phyloP scores from a whole-genome alignment of 2,329 filamentous ascomycete genomes.

The Hortaea werneckii region DNA sequence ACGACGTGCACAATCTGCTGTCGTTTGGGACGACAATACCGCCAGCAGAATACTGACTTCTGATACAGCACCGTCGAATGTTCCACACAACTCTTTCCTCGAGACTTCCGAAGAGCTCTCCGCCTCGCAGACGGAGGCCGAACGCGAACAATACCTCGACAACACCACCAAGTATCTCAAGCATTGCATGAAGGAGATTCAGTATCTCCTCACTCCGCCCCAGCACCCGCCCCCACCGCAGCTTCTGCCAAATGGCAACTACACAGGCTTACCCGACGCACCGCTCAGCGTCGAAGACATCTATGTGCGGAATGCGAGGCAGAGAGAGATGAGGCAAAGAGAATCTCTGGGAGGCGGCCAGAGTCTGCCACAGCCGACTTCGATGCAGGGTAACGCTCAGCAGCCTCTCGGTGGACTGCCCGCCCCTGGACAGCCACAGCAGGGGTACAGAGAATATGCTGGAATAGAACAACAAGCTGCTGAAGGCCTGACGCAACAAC shows the following conservation, averaged over 20 bases:
- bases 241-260: slow-evolving; percentile 24
- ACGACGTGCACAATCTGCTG: slow-evolving; percentile 11
- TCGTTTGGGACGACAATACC: not conserved
- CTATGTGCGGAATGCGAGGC: slow-evolving; percentile 47
- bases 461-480: slow-evolving; percentile 25
- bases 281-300: slow-evolving; percentile 49
- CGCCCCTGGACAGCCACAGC: slow-evolving; percentile 9
- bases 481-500: slow-evolving; percentile 14
- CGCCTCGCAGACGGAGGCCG: slow-evolving; percentile 35
- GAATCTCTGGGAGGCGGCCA: slow-evolving; percentile 12
- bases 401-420: slow-evolving; percentile 31
- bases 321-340: slow-evolving; percentile 28
- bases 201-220: slow-evolving; percentile 57
- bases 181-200: slow-evolving; percentile 58
- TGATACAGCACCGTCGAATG: slow-evolving; percentile 26
- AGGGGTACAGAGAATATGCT: slow-evolving; percentile 29
- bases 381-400: slow-evolving; percentile 51
- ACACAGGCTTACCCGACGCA: slow-evolving; percentile 35
- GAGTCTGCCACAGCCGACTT: slow-evolving; percentile 23
- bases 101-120: slow-evolving; percentile 34
- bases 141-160: slow-evolving; percentile 50
- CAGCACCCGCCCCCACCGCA: slow-evolving; percentile 50
- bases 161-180: slow-evolving; percentile 54
- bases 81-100: slow-evolving; percentile 39
- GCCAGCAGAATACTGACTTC: slow-evolving; percentile 10